These are phyloP conservation scores for Byssothecium circinans DNA, from an alignment of 2,329 filamentous ascomycete genomes.

Conservation along the genomic window DNA sequence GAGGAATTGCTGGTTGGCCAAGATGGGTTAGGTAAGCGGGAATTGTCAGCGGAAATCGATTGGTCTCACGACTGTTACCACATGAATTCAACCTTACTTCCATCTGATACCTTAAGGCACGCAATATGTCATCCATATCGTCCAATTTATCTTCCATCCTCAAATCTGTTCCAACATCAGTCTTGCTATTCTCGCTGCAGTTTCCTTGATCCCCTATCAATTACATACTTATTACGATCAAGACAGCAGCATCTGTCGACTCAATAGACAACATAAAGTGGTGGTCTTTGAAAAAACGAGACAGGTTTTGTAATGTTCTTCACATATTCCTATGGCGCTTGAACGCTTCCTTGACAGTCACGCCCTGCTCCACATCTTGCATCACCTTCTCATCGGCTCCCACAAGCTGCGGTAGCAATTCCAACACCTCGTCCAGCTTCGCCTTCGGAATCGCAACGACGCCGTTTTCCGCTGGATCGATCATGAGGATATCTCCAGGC, in stretches of 20 bases:
- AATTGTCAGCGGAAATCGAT: not conserved
- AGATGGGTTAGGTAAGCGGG: not conserved
- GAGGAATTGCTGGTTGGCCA: constrained; percentile 7
- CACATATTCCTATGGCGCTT: constrained; percentile 50
- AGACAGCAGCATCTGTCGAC: too few relatives aligned
- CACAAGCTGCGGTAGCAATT: constrained; percentile 54
- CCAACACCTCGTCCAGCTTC: constrained; percentile 62
- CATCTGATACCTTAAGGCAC: too few relatives aligned
- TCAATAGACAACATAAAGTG: too few relatives aligned
- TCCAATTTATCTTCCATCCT: too few relatives aligned
- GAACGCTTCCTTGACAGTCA: constrained; percentile 68
- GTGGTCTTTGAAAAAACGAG: too few relatives aligned
- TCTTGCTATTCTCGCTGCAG: too few relatives aligned
- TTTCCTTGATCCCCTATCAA: too few relatives aligned
- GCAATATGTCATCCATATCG: too few relatives aligned
- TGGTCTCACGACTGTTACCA: not conserved
- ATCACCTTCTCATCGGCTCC: constrained; percentile 48
- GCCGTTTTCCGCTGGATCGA: constrained; percentile 67
- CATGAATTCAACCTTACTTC: too few relatives aligned
- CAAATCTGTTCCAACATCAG: too few relatives aligned
- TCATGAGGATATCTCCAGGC: constrained; percentile 67
- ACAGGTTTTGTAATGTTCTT: too few relatives aligned
- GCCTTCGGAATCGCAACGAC: constrained; percentile 67
- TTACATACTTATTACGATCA: too few relatives aligned
- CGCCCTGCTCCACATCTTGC: constrained; percentile 64